phyloP scores from a whole-genome alignment of 2,329 filamentous ascomycete species.

The Westerdykella ornata region DNA sequence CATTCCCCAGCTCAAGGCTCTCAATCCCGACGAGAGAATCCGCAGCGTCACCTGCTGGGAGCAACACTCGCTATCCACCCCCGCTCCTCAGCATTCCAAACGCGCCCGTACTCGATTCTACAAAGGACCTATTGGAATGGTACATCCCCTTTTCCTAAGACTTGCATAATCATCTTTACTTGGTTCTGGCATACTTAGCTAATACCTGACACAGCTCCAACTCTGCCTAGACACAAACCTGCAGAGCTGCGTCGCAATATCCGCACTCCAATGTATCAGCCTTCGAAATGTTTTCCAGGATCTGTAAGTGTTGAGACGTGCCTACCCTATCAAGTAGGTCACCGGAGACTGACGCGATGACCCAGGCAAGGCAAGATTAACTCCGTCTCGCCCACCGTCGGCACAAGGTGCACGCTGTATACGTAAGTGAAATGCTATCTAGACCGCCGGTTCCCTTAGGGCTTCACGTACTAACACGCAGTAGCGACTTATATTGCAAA shows the following conservation, averaged over 20 bases:
- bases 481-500: neutral
- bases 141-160: neutral
- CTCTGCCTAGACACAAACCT: neutral
- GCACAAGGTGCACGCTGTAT: neutral
- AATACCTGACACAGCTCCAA: neutral
- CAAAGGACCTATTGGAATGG: neutral
- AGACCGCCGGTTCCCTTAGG: too few species aligned
- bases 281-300: neutral
- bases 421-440: neutral
- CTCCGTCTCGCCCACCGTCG: neutral
- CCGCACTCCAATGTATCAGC: neutral
- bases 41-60: neutral
- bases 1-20: too few species aligned
- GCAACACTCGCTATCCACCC: neutral
- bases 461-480: too few species aligned
- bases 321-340: neutral
- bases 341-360: neutral
- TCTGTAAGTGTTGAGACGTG: neutral
- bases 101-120: neutral
- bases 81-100: neutral
- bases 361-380: neutral
- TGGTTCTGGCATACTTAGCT: too few species aligned
- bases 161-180: too few species aligned
- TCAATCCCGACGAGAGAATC: neutral
- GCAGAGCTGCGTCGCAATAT: neutral